These are phyloP conservation scores for Dimargaris xerosporica DNA, from an alignment of 192 early-diverging fungal genomes.

Conservation along the genomic window DNA sequence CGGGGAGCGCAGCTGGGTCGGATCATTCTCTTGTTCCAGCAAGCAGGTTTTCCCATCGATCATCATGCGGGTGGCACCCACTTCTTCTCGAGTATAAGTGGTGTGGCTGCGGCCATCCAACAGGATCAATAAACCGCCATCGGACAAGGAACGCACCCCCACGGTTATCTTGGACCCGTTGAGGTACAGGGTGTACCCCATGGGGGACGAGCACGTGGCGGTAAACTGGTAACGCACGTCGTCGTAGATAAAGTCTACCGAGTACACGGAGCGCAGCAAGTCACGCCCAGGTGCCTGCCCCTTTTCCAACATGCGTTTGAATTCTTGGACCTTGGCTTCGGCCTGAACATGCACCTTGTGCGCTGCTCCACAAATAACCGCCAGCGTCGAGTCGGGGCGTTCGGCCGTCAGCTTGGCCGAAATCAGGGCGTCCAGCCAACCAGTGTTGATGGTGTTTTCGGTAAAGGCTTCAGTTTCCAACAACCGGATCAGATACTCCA, in stretches of 20 bases:
- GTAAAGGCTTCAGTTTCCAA: constrained; percentile 80
- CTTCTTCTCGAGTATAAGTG: constrained; percentile 81
- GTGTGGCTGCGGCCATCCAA: constrained; percentile 85
- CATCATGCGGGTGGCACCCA: constrained; percentile 71
- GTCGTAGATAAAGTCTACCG: constrained; percentile 85
- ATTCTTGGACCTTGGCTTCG: constrained; percentile 49
- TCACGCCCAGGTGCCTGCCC: constrained; percentile 77
- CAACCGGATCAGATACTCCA: constrained; percentile 90
- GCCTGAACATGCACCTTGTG: constrained; percentile 64
- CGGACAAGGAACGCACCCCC: constrained; percentile 66
- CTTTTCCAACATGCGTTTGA: constrained; percentile 71
- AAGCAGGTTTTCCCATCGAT: constrained; percentile 83
- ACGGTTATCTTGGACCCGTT: constrained; percentile 75
- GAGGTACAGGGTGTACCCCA: constrained; percentile 60
- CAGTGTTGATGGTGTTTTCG: constrained; percentile 82
- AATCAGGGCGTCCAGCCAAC: constrained; percentile 92
- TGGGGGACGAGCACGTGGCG: constrained; percentile 62
- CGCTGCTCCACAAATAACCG: constrained; percentile 85
- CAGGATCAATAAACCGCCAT: constrained; percentile 82
- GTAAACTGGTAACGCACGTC: constrained; percentile 83
- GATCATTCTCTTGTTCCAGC: constrained; percentile 93
- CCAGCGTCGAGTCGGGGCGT: constrained; percentile 76
- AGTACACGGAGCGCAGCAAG: constrained; percentile 53
- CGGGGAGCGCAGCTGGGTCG: constrained; percentile 87
- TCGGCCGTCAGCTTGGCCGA: constrained; percentile 75